Evolutionary conservation across 148 eudicot species (phyloP), one percentile per base, ranked within the genome.

Genomic region (Rhododendron simsii): DNA sequence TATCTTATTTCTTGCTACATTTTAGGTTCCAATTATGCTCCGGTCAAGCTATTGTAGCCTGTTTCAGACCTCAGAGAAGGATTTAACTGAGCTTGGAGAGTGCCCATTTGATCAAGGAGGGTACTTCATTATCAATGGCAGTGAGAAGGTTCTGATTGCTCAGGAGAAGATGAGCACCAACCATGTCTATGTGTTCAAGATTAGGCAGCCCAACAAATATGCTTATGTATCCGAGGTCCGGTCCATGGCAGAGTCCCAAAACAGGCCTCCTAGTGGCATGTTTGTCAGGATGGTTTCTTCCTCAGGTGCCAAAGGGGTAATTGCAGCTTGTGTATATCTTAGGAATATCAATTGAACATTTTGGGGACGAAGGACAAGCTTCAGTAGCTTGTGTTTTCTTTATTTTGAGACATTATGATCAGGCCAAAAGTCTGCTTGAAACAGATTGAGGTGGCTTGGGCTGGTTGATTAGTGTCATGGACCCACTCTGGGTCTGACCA

Each of bases 271-370:
- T 4, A 90, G 93, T 63, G 85, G 90, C 82, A 91, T 93, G 93
- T 86, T 90, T 87, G 95, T 93, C 59, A 87, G 96, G 87, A 96
- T 96, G 98, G 95, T 96, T 61, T 93, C 98, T 82, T 87, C 94
- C 16, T 89, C 98, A 57, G 92, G 96, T 81, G 96, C 98, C 86
- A 96, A 96, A 90, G 98, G 98, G 97, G 99, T 96, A 96, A 92
- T 59, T 65, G 71, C 16, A 67, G 61, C 10, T 39, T 81, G 74
- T 80, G 3, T 35, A 47, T 61, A 41, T 50, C 23, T 82, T 86
- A 67, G 37, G 16, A 26, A 26, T 9, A 21, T 63, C 26, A 63
- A 16, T 23, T 61, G 35, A 28, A 67, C 74, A 67, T 11, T 3
- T 67, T 67, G 37, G 15, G 74, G 16, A 15, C 18, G 1, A 67